Conservation (phyloP, 345 rosid species). For the Lumnitzera littorea region DNA sequence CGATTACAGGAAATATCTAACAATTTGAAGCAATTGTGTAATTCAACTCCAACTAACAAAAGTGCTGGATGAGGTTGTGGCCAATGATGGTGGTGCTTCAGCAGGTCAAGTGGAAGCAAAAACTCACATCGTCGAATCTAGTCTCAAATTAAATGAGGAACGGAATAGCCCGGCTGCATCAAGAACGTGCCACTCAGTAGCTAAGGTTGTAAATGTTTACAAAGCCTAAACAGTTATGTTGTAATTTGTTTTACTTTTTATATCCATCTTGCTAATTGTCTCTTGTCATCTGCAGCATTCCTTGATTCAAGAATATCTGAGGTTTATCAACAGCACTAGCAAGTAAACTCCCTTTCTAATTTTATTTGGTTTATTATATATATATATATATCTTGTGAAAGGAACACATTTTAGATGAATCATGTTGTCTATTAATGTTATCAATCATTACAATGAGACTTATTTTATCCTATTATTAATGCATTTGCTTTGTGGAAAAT, state of each 20-base stretch:
- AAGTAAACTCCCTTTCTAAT: conserved; percentile 20
- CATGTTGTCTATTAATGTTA: no score
- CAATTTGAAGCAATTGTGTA: conserved; percentile 38
- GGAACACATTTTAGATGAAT: neutral
- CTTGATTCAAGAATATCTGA: conserved; percentile 53
- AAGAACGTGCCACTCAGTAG: conserved; percentile 29
- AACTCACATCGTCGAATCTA: conserved; percentile 32
- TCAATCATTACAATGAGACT: no score
- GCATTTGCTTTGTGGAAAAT: neutral
- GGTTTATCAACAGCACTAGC: conserved; percentile 51
- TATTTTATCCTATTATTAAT: neutral
- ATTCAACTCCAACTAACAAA: conserved; percentile 25
- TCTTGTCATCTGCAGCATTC: conserved; percentile 34
- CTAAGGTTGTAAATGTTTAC: conserved; percentile 33
- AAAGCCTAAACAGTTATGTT: neutral
- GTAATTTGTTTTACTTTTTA: neutral
- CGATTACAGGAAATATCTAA: conserved; percentile 47
- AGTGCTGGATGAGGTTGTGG: conserved; percentile 15
- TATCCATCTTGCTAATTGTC: neutral
- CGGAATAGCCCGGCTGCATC: conserved; percentile 39
- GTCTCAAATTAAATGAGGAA: conserved; percentile 10
- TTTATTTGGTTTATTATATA: neutral
- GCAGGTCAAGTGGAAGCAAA: conserved; percentile 25
- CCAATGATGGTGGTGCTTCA: conserved; percentile 9
- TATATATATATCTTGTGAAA: neutral